phyloP scores from a whole-genome alignment of 345 rosid genomes.

The Punica granatum region DNA sequence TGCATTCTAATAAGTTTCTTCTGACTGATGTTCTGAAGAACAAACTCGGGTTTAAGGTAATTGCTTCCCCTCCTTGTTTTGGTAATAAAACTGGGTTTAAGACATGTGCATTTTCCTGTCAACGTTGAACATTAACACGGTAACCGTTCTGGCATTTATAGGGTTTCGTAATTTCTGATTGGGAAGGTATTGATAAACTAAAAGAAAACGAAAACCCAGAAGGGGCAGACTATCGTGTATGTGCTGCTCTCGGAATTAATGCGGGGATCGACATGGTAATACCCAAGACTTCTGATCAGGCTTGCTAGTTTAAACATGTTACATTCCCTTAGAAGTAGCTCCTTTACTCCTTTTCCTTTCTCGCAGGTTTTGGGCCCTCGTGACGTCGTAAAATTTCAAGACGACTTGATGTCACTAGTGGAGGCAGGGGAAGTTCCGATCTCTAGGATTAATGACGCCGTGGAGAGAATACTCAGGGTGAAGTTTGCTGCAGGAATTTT shows the following conservation, averaged over 20 bases:
- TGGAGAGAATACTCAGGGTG: conserved; percentile 61
- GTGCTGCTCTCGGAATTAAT: not conserved
- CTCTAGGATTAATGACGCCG: conserved; percentile 69
- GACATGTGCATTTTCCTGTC: no score
- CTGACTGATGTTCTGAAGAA: conserved; percentile 26
- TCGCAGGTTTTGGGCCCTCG: not conserved
- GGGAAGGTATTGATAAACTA: conserved; percentile 49
- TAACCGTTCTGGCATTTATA: conserved; percentile 1
- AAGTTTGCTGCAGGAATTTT: conserved; percentile 49
- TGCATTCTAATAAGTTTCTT: conserved; percentile 30
- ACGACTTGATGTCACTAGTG: conserved; percentile 19
- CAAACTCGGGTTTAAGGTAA: conserved; percentile 11
- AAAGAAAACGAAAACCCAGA: not conserved
- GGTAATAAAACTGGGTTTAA: no score
- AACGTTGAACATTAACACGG: not conserved
- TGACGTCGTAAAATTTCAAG: not conserved
- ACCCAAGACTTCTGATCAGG: no score
- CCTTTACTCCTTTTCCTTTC: no score
- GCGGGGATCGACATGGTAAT: not conserved
- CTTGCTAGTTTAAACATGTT: no score
- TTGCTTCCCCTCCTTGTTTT: not conserved
- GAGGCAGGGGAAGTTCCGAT: conserved; percentile 35
- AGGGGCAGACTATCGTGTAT: not conserved
- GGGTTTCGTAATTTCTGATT: conserved; percentile 82
- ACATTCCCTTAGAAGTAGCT: no score